phyloP scores from a whole-genome alignment of 208 protist genomes.

The Ichthyophonus hoferi region DNA sequence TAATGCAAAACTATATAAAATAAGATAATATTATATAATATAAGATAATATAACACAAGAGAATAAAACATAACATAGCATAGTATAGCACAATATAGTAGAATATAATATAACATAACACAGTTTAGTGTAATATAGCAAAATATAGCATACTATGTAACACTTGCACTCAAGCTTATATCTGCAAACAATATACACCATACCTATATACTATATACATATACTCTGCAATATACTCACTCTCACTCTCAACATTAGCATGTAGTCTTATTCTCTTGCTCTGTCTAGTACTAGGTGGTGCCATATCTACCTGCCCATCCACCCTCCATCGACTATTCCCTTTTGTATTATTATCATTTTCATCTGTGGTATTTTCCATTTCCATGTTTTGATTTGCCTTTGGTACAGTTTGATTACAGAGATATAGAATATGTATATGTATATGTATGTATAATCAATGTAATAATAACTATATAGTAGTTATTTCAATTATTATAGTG shows the following conservation, averaged over 20 bases:
- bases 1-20: background rate
- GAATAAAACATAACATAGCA: background rate
- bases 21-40: background rate
- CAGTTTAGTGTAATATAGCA: background rate
- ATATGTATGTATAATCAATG: too few species aligned
- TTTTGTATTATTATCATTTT: too few species aligned
- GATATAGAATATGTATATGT: too few species aligned
- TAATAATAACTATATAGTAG: too few species aligned
- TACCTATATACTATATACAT: too few species aligned
- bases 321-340: too few species aligned
- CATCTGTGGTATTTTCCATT: too few species aligned
- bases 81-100: background rate
- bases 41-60: background rate
- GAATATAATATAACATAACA: too few species aligned
- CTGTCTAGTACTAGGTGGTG: background rate
- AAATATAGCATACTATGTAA: background rate
- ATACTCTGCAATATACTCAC: background rate
- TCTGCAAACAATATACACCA: background rate
- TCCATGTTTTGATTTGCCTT: too few species aligned
- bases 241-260: background rate
- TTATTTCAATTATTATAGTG: too few species aligned
- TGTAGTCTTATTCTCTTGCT: background rate
- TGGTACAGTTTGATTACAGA: too few species aligned
- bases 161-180: background rate
- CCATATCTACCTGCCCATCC: background rate